Base-by-base conservation (phyloP, 2,329 filamentous ascomycete species). In the Alternaria burnsii region DNA sequence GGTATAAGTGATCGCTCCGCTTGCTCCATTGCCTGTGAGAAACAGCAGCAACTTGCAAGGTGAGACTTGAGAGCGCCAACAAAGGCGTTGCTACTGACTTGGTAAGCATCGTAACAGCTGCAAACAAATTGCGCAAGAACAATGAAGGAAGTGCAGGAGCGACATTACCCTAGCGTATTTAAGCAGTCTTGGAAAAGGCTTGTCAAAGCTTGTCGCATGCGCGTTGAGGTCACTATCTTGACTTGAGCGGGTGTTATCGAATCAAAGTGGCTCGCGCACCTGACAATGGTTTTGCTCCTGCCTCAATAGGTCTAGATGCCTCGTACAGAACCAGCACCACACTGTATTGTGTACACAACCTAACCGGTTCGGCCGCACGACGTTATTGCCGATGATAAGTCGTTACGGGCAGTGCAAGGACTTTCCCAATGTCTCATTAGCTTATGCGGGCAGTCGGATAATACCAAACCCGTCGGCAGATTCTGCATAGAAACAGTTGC, bases 1-100 rank as follows among this genome's bases (percentile, higher is more conserved):
- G 61, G 26, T 68, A 70, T 34, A 71, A 12, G 44, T 64, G 54
- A 26, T 70, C 62, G 18, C 56, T 58, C 14, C 67, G 62, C 62
- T 71, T 70, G 26, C 42, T 59, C 68, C 65, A 70, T 36, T 70
- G 67, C 57, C 63, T 67, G 53, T 59, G 63, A 2, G 68, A 70
- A 14, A 68, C 24, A 30, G 68, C 68, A 55, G 55, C 46, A 24
- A 52, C 63, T n/a, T 67, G 63, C 34, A 62, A 46, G 24, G 47
- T 56, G 56, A 66, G 47, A 18, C 51, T 61, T 2, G 61, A 64
- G 43, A 71, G 47, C 16, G 68, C 67, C 52, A 66, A 44, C 7
- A 59, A 53, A 28, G 53, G 43, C 18, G 63, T 55, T 9, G 51
- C 56, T 41, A 64, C 57, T 38, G 59, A 61, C 38, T 61, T 66